Conservation (phyloP, 805 yeast genomes). For the Barnettozyma salicaria region DNA sequence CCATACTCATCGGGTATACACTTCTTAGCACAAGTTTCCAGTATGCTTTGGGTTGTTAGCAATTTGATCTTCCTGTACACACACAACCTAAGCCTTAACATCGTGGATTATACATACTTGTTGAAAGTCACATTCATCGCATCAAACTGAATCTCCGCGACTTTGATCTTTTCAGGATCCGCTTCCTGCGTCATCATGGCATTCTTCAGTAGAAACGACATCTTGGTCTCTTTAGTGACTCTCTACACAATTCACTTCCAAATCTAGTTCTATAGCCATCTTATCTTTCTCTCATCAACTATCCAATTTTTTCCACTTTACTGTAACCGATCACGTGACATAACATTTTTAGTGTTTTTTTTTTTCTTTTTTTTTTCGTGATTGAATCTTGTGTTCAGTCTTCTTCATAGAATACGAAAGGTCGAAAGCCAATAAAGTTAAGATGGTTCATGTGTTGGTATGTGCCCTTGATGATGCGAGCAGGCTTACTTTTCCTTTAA, state of each 20-base stretch:
- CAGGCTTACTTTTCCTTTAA: too few species aligned
- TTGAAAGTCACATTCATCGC: conserved; percentile 55
- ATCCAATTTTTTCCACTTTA: neutral
- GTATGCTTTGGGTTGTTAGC: conserved; percentile 37
- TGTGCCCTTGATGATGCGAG: too few species aligned
- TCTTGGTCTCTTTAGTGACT: conserved; percentile 22
- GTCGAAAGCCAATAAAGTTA: too few species aligned
- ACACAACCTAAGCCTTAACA: neutral
- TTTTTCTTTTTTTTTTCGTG: too few species aligned
- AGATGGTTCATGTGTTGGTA: conserved; percentile 13
- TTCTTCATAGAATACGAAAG: too few species aligned
- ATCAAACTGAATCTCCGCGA: conserved; percentile 63
- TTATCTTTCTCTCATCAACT: too few species aligned
- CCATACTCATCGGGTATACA: conserved; percentile 85
- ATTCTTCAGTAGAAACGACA: conserved; percentile 56
- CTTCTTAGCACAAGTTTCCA: conserved; percentile 59
- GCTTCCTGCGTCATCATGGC: conserved; percentile 44
- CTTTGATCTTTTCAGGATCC: conserved; percentile 51
- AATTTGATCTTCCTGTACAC: conserved; percentile 4
- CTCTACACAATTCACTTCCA: too few species aligned
- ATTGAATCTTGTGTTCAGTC: too few species aligned
- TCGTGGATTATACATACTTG: conserved; percentile 33
- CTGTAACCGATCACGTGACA: neutral
- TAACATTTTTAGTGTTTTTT: neutral
- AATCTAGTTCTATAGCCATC: too few species aligned